Base-by-base conservation (phyloP, 1,139 yeast species). In the Sugiyamaella pinicola region DNA sequence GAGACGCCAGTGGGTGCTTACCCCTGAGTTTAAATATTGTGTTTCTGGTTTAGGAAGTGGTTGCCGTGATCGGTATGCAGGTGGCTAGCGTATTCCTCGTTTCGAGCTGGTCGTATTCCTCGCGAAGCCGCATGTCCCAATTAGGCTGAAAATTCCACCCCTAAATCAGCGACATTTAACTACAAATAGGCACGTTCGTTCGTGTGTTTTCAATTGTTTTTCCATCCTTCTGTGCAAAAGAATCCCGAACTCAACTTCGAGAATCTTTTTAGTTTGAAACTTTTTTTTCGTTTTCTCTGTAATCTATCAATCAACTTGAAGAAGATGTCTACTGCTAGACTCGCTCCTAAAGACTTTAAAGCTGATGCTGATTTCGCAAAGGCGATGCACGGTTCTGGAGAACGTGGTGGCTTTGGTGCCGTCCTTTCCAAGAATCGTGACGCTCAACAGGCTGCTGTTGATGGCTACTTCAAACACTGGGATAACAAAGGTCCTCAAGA, bases 391-490 rank as follows among this genome's bases (percentile, higher is more conserved):
- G 97, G 97, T 61, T 73, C 77, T 52, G 82, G 81, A 63, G 72
- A 81, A 58, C 80, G 79, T 64, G 74, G 83, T 35, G 99, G 98
- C 39, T 76, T 89, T 61, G 69, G 81, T 42, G 96, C 97, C 28
- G 79, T 90, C 62, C 70, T 89, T 59, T 74, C 83, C 63, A 93
- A 93, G 77, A 82, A 88, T 74, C 77, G 76, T 55, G 80, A 79
- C 51, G 98, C 98, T 45, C 86, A 88, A 64, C 79, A 80, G 59
- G 86, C 86, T 52, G 98, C 98, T 47, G 83, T 83, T 59, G 85
- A 83, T 60, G 96, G 95, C 55, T 93, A 93, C 74, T 86, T 93
- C 80, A 87, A 88, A 77, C 96, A 91, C 75, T 93, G 98, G 97
- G 96, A 93, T 69, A 66, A 69, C 56, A 69, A 69, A 56, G 67